Evolutionary conservation across 345 rosid genomes (phyloP), one percentile per base, ranked within the genome.

Genomic region (Firmiana major): DNA sequence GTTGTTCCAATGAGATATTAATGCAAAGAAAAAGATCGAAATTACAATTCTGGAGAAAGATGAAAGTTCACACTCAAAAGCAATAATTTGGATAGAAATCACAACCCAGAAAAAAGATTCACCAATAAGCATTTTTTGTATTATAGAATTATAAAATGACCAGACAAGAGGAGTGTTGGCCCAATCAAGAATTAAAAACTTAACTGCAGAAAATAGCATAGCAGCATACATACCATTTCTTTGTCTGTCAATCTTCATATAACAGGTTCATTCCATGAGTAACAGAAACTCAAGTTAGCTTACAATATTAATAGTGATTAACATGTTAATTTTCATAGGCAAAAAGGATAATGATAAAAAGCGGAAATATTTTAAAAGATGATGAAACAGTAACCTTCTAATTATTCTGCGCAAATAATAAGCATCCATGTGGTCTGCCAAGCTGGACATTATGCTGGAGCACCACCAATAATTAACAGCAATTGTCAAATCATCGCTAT

Each of bases 401-500:
- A 93, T 71, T 73, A 93, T 89, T 79, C 89, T 84, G 72, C 98
- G 99, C 76, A 93, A 80, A 84, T 92, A 92, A 84, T 93, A 96
- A 46, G 94, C 87, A 89, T 93, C 94, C 98, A 91, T 95, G 85
- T 93, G 97, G 79, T 89, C 97, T 43, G 79, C 75, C 86, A 92
- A 82, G 81, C 89, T 88, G 63, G 86, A 81, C 86, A 87, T 89
- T 75, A 83, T 76, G 75, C 78, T 83, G 67, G 98, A 94, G 71
- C 60, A 87, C 98, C 98, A 93, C 97, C 98, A 94, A 86, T 91
- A 90, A 83, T 94, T 93, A 80, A 93, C 90, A 53, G 93, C 97
- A 55, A 91, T 83, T 43, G 93, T 94, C 83, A 94, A 80, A 80
- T 89, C 90, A 73, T 86, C 87, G 73, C 97, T 93, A 81, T 94